Base-by-base conservation (phyloP, 1,139 yeast species). In the Dujonia santamariae region DNA sequence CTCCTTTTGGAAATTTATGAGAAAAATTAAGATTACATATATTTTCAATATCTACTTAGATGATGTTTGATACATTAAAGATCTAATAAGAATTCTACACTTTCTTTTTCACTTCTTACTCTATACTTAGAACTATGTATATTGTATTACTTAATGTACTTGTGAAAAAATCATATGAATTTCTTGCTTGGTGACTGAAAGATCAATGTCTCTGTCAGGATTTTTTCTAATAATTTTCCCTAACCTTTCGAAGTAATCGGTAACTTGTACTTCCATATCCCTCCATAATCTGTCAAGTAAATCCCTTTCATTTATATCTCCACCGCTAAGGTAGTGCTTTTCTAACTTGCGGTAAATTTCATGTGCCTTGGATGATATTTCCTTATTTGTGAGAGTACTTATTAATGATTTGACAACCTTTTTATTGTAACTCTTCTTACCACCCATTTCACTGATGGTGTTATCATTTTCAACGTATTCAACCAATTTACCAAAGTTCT, bases 381-480 rank as follows among this genome's bases (percentile, higher is more conserved):
- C 94, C 40, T 71, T 73, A 3, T 72, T 56, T 9, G 84, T 78
- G 48, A 78, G 80, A 3, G 71, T 69, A 1, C 70, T 53, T 25
- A 84, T 54, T 15, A 85, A 63, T 25, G 80, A 72, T 43, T 72
- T 76, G 40, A 86, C 61, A 17, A 75, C 71, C 33, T 77, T 71
- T 46, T 73, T 72, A 42, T 77, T 80, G 45, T 78, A 81, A 18
- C 83, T 80, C 45, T 80, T 83, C 42, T 82, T 77, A 43, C 69
- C 73, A 2, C 81, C 70, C 28, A 68, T 65, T 30, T 67, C 72
- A 4, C 68, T 53, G 18, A 79, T 56, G 2, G 74, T 68, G 37
- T 80, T 82, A 32, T 83, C 77, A 30, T 80, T 86, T 30, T 72
- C 72, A 4, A 87, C 75, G 53, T 85, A 82, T 20, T 78, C 80